These are phyloP conservation scores for Aspergillus pseudonomiae DNA, from an alignment of 2,329 filamentous ascomycete species.

Conservation along the genomic window DNA sequence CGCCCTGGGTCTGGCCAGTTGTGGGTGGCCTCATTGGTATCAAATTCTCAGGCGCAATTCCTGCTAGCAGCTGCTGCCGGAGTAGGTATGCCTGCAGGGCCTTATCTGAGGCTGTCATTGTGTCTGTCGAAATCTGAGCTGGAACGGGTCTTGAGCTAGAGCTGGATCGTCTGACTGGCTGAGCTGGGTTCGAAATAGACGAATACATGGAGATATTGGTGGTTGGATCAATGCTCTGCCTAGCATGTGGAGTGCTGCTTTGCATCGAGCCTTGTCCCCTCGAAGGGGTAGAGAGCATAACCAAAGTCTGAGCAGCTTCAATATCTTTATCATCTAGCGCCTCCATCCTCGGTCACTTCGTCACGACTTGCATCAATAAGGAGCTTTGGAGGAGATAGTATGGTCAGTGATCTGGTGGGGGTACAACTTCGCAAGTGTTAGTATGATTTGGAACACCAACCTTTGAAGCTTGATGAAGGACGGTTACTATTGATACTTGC, in stretches of 20 bases:
- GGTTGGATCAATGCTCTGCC: not conserved
- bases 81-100: constrained; percentile 31
- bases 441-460: not conserved
- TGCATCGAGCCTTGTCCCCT: too few species aligned
- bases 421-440: not conserved
- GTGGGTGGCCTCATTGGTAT: constrained; percentile 19
- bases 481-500: not conserved
- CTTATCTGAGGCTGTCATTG: not conserved
- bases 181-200: not conserved
- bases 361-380: not conserved
- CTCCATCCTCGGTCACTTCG: not conserved
- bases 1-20: not conserved
- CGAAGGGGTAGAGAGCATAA: not conserved
- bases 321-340: not conserved
- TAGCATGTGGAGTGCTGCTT: not conserved
- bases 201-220: not conserved
- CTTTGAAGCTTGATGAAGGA: not conserved
- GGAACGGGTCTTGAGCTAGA: not conserved
- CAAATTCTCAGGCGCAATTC: constrained; percentile 28
- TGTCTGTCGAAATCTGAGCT: not conserved
- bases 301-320: not conserved
- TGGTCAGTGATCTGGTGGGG: not conserved
- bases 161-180: not conserved
- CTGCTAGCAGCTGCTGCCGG: constrained; percentile 33
- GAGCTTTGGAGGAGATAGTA: not conserved